Evolutionary conservation across 2,329 filamentous ascomycete species (phyloP), one percentile per base, ranked within the genome.

Genomic region (Xylaria sp.): DNA sequence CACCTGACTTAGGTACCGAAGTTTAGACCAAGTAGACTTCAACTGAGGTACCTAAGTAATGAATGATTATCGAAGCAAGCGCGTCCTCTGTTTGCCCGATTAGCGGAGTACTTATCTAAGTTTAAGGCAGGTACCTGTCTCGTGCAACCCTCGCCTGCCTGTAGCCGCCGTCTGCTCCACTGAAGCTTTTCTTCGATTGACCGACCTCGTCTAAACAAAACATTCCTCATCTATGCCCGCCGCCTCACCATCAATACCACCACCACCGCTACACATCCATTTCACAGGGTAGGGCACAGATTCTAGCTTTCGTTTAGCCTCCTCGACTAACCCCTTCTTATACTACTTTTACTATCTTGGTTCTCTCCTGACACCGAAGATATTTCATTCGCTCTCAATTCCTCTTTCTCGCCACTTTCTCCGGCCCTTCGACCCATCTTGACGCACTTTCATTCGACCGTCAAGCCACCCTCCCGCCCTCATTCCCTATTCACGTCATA

Each of bases 401-500:
- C 54, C 50, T 50, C 54, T 48, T 48, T 3, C 27, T 17, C 34
- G n/a, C 36, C 39, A 50, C 39, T 51, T 59, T 59, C 21, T 27
- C 30, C 24, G n/a, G 12, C 24, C 7, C 53, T 12, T 24, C 21
- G 21, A 57, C 9, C 9, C 65, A 48, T 48, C 54, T 53, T 51
- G 61, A 53, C 51, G 24, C 50, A 57, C 27, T 39, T 32, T 63
- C 58, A 42, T 42, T 60, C 45, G 19, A 47, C 34, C 36, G 4
- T 39, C 39, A 61, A 55, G 32, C 3, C 34, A 45, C 11, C 17
- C 17, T 36, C 9, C 51, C 53, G 54, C 60, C 39, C 39, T 42
- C 11, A 12, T 57, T 68, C 59, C 57, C 59, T 65, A 32, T 27
- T 21, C 55, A 69, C 64, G 57, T 68, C 69, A 67, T 65, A 68